Evolutionary conservation across 2,329 filamentous ascomycete species (phyloP), one percentile per base, ranked within the genome.

Genomic region (Scytalidium lignicola): DNA sequence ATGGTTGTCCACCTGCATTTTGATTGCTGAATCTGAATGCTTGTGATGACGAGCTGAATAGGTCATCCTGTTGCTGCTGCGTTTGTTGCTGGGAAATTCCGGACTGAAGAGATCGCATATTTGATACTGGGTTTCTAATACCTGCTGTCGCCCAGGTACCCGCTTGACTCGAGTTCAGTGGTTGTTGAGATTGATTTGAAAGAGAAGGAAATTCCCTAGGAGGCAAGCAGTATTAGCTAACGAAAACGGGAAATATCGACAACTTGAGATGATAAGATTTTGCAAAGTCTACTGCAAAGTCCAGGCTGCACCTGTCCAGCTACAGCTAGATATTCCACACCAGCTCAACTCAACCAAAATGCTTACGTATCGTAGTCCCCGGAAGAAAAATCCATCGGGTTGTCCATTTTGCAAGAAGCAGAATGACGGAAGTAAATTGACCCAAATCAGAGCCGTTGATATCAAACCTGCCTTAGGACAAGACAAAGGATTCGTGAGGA

Each of bases 121-220:
- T 62, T 40, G 60, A 60, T 17, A 58, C 63, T 13, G 62, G 15
- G 47, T 55, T 61, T 46, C 62, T 54, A 46, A 50, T 54, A 32
- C 62, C 59, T 44, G 61, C 52, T 40, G 57, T 55, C 39, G 62
- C 57, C 63, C 63, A 67, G 20, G 59, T 59, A 19, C 63, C 10
- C 10, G 23, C 63, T 43, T 64, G 63, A 32, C 59, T 63, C 47
- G 61, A 45, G n/a, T 43, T 53, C 26, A 43, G 43, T 23, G 47
- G 18, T 49, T 53, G 62, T 51, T 66, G 64, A 43, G 63, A 78
- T 41, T 78, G 70, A 55, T 80, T 82, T 46, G 80, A 83, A 57
- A 86, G 66, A 19, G 81, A 83, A 8, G 82, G 82, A 48, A 86
- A 86, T 61, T 86, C 82, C 52, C 82, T 86, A 52, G 44, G 6